A percentile compares a stretch with the other conserved stretches of the same genome.
Evolutionary conservation across 176 grass and related monocot species (phyloP).

Genomic region (Triticum dicoccoides): DNA sequence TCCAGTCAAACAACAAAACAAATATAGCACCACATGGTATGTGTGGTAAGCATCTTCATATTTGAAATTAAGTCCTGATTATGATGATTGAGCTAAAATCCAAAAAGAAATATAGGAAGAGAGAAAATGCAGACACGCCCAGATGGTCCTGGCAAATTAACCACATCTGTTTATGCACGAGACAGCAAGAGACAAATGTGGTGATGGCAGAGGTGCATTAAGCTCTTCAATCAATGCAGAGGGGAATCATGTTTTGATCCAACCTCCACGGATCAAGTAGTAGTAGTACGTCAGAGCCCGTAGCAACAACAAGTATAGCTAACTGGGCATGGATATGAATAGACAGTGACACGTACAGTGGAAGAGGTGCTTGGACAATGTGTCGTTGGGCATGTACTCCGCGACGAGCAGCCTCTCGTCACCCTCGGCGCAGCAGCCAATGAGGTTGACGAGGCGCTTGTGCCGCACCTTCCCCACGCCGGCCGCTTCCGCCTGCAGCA

Average conservation of each 20-base stretch:
- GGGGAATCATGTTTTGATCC: constrained; percentile 21
- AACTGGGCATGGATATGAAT: not conserved
- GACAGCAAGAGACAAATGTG: constrained; percentile 27
- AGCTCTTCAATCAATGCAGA: constrained; percentile 42
- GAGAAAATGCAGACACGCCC: not conserved
- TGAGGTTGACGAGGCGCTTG: constrained; percentile 92
- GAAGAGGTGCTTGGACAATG: constrained; percentile 97
- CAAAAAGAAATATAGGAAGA: constrained; percentile 7
- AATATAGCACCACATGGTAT: too few species aligned
- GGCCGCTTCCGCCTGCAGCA: constrained; percentile 69
- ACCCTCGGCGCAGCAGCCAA: constrained; percentile 94
- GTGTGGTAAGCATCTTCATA: too few species aligned
- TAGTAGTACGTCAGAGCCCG: constrained; percentile 18
- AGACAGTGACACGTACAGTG: constrained; percentile 63
- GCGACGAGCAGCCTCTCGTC: constrained; percentile 96
- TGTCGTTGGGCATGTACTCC: constrained; percentile 99
- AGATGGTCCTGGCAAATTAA: constrained; percentile 9
- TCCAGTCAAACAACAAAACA: constrained; percentile 6
- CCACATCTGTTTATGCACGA: constrained; percentile 12
- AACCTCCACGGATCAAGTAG: constrained; percentile 29
- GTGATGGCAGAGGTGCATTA: constrained; percentile 23
- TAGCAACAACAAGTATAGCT: not conserved
- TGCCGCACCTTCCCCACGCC: constrained; percentile 95
- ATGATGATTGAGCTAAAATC: too few species aligned
- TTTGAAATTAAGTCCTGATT: too few species aligned